A percentile compares a stretch with the other conserved stretches of the same genome.
phyloP scores from a whole-genome alignment of 1,139 yeast genomes.

The Pichia cactophila region DNA sequence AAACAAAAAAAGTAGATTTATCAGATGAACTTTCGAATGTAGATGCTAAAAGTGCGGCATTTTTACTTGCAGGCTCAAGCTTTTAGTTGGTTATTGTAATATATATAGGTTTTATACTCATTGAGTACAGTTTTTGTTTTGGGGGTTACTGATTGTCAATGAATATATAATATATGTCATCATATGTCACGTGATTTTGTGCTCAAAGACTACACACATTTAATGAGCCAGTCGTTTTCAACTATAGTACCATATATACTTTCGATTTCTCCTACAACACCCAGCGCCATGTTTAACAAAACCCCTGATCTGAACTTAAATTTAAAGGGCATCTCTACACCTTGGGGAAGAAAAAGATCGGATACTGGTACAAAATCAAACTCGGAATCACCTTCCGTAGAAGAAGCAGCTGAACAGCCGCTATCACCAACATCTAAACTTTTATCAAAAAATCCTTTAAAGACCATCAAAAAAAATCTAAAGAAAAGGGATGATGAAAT shows the following conservation, averaged over 20 bases:
- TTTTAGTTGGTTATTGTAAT: constrained; percentile 33
- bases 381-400: neutral
- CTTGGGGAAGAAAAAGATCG: constrained; percentile 6
- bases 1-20: constrained; percentile 26
- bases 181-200: too few species aligned
- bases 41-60: constrained; percentile 81
- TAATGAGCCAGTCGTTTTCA: too few species aligned
- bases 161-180: neutral
- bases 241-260: too few species aligned
- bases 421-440: neutral
- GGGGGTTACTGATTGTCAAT: too few species aligned
- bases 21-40: constrained; percentile 34
- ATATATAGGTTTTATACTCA: neutral
- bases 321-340: constrained; percentile 2
- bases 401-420: neutral
- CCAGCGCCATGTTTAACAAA: constrained; percentile 7
- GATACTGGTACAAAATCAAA: neutral
- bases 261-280: neutral
- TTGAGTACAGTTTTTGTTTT: too few species aligned
- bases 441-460: constrained; percentile 10
- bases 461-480: constrained; percentile 12
- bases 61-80: constrained; percentile 66
- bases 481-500: constrained; percentile 9
- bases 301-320: constrained; percentile 10
- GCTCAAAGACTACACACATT: too few species aligned